Conservation (phyloP, 2,329 filamentous ascomycete species). For the Phialophora tarda region DNA sequence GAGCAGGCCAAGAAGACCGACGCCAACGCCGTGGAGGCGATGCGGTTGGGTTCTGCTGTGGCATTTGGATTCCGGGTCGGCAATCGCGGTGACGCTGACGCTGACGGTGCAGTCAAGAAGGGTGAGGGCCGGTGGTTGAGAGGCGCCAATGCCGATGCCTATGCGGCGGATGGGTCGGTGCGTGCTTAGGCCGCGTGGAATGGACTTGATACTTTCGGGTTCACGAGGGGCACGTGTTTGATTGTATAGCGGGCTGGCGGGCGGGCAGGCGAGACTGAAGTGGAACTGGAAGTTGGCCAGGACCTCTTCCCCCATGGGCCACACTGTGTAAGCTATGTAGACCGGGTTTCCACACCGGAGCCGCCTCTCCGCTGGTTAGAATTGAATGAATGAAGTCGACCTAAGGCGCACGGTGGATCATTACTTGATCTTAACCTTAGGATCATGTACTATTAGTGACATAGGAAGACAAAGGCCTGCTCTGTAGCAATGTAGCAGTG, state of each 20-base stretch:
- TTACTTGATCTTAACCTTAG: too few relatives aligned
- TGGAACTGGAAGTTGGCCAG: too few relatives aligned
- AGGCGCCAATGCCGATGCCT: not conserved
- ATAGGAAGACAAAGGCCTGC: too few relatives aligned
- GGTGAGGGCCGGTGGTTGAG: not conserved
- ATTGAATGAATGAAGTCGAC: too few relatives aligned
- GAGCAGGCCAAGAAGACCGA: constrained; percentile 17
- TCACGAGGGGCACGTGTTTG: not conserved
- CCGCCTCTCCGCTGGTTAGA: too few relatives aligned
- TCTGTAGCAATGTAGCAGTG: too few relatives aligned
- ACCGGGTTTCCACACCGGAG: too few relatives aligned
- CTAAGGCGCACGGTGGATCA: too few relatives aligned
- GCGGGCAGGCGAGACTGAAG: too few relatives aligned
- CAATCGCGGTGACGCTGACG: not conserved
- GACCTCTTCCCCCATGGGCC: too few relatives aligned
- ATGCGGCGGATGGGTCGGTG: not conserved
- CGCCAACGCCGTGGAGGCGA: not conserved
- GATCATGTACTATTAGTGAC: too few relatives aligned
- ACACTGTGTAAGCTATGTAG: too few relatives aligned
- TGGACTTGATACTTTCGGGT: not conserved
- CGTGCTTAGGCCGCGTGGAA: not conserved
- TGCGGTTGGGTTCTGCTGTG: not conserved
- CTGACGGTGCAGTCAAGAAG: not conserved
- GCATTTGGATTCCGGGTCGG: not conserved
- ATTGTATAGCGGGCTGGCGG: not conserved